Evolutionary conservation across 108 stramenopile species (phyloP), one percentile per base, ranked within the genome.

Genomic region (Pelagomonas calceolata): DNA sequence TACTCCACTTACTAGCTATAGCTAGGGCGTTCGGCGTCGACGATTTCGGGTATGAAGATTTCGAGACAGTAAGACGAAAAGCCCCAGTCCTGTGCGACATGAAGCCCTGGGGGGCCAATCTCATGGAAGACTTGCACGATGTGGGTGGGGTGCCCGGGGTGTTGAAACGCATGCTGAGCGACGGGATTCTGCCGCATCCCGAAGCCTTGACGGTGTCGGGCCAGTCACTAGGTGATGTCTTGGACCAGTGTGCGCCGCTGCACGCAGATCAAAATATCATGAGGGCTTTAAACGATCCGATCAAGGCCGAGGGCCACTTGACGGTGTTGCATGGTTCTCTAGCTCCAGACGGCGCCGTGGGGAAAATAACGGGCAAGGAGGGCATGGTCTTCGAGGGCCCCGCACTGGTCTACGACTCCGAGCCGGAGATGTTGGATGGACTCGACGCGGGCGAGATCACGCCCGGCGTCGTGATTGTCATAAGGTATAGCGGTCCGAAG

Each of bases 311-410:
- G 4, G 97, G 95, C 16, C 97, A 98, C 76, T 85, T 98, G 76
- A 92, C 95, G 71, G 96, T 98, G 64, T 89, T 98, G 90, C 96
- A 94, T 72, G 97, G 97, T 36, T 95, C 94, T 73, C 78, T 98
- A 30, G 91, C 93, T 46, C 94, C 95, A 10, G 97, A 91, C 43
- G 95, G 95, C 44, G 91, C 93, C 34, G 97, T 96, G 34, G 97
- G 95, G 64, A 96, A 98, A 82, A 98, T 98, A 74, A 98, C 97
- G n/a, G 97, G 97, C 67, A 98, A 97, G 85, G 97, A 98, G 70
- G 97, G 97, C 35, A 92, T 95, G 68, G 90, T 90, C 7, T 98
- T 98, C 77, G 90, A 90, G 16, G 92, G 94, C 69, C 88, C 89
- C 18, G 92, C 91, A 34, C 86, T 88, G 68, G 95, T 96, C 35